Evolutionary conservation across 352 stramenopile species (phyloP), one percentile per base, ranked within the genome.

Genomic region (Aphanomyces euteiches): DNA sequence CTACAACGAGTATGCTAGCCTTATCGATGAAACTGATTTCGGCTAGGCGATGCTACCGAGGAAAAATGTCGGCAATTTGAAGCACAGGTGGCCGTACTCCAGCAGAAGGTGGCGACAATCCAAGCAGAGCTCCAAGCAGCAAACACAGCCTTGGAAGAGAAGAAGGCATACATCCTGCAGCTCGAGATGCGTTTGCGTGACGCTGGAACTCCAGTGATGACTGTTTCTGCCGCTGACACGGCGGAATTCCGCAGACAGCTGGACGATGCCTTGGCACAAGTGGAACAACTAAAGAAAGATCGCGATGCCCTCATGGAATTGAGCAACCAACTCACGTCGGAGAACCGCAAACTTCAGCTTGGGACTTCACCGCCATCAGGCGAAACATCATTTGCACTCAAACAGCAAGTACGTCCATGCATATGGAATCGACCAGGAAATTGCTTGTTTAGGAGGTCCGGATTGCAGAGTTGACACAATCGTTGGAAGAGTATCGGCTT

Each of bases 251-350:
- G 63, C 5, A 78, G 72, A 3, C 81, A 83, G 57, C 54, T 93
- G 15, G 57, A 58, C 36, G 72, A 75, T 38, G 79, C 85, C 5
- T 78, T 88, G 50, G 63, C 13, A 5, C 84, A 93, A 61, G 80
- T 93, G 39, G 79, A 88, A n/a, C 75, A 83, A 5, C 73, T 93
- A 0, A 80, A 87, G 5, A 73, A 79, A 43, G 84, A 92, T 56
- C 78, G 85, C 7, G 87, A 77, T 7, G 78, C 90, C 56, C 77
- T 93, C 7, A 93, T 93, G 85, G 84, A 93, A 54, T 70, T 90
- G 19, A 93, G 85, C 66, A 93, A 92, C 71, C 83, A 90, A 40
- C 74, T 93, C 45, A 84, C 77, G 37, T 75, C 81, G 13, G 84
- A 92, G 56, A 67, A 90, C 21, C 76, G 84, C 4, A 80, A 79